Conservation (phyloP, 1,284 basidiomycete genomes). For the Mycosarcoma maydis region DNA sequence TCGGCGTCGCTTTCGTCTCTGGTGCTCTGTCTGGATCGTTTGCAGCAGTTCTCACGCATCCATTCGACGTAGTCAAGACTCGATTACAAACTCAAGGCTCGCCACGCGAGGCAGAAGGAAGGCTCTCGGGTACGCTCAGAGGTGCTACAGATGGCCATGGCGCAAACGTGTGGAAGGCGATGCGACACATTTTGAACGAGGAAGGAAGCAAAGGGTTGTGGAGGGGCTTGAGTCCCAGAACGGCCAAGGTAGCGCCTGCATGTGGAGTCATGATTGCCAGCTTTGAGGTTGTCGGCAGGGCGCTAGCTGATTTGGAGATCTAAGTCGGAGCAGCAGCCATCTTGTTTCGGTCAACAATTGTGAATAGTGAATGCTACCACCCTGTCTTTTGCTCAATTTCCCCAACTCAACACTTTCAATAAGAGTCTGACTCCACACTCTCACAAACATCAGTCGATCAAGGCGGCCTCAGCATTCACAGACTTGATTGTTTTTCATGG, state of each 20-base stretch:
- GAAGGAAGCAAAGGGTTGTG: constrained; percentile 85
- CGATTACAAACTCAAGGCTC: constrained; percentile 74
- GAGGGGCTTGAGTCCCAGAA: constrained; percentile 84
- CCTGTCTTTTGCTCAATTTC: no score
- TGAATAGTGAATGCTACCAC: no score
- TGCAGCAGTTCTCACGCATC: constrained; percentile 88
- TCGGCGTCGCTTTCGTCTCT: constrained; percentile 80
- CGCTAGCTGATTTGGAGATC: constrained; percentile 39
- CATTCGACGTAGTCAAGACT: constrained; percentile 96
- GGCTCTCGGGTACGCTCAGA: constrained; percentile 4
- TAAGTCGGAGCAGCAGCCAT: no score
- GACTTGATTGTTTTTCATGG: no score
- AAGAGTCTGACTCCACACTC: no score
- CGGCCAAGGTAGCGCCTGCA: constrained; percentile 97
- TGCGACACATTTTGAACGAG: constrained; percentile 76
- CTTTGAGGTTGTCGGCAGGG: constrained; percentile 77
- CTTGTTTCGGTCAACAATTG: no score
- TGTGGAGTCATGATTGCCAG: constrained; percentile 97
- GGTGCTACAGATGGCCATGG: background rate
- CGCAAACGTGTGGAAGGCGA: constrained; percentile 65
- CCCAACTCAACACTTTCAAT: no score
- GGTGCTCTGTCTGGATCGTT: constrained; percentile 73
- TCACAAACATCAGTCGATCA: no score
- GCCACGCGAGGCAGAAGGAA: background rate
- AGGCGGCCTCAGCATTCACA: no score